A percentile compares a stretch with the other conserved stretches of the same genome.
Conservation (phyloP, 2,329 filamentous ascomycete species). For the Pseudogymnoascus pannorum region DNA sequence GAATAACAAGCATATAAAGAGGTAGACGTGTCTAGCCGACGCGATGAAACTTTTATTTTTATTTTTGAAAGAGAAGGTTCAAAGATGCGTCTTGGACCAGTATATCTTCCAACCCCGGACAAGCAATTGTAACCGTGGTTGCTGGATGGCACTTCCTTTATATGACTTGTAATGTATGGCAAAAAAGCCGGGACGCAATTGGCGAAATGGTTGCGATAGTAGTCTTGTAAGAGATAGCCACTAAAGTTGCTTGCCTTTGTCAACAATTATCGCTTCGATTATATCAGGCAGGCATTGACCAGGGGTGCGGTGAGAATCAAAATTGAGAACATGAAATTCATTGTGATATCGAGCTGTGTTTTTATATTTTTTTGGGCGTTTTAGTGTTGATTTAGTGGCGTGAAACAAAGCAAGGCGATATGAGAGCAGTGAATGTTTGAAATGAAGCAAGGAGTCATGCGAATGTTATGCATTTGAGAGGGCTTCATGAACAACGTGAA, state of each 20-base stretch:
- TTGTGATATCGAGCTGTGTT: neutral
- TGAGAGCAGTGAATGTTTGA: neutral
- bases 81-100: too few relatives aligned
- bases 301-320: neutral
- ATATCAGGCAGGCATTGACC: neutral
- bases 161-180: neutral
- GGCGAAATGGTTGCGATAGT: neutral
- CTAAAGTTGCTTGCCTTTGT: neutral
- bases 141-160: neutral
- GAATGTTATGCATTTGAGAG: neutral
- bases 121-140: neutral
- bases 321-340: neutral
- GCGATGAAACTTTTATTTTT: too few relatives aligned
- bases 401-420: neutral
- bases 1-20: too few relatives aligned
- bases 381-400: neutral
- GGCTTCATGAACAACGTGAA: neutral
- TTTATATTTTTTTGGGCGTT: neutral
- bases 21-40: too few relatives aligned
- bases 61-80: too few relatives aligned
- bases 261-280: neutral
- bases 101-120: neutral
- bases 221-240: neutral
- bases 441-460: neutral
- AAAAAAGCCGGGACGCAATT: neutral